Evolutionary conservation across 306 rosid species (phyloP), one percentile per base, ranked within the genome.

Genomic region (Quercus berberidifolia): DNA sequence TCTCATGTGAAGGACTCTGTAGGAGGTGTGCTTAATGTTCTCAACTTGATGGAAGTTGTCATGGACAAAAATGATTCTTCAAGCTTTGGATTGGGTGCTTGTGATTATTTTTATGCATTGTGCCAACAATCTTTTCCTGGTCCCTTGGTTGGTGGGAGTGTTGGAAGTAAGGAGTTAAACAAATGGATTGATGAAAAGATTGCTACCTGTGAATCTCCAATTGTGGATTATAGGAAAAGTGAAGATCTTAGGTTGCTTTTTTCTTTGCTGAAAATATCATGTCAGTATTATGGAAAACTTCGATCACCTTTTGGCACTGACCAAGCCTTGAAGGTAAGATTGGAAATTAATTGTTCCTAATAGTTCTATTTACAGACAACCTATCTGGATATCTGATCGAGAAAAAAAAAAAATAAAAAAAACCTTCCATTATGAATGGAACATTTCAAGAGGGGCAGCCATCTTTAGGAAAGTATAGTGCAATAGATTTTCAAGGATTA

Each of bases 301-400:
- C 94, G 97, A n/a, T 94, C 97, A 73, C 97, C 98, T 70, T 94
- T 94, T 86, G 97, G 97, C 62, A 87, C 94, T 0, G 97, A 94
- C 78, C 69, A 85, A 69, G 74, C 75, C 73, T 87, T 84, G 67
- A 88, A 82, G 87, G 98, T 92, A 91, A 86, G 84, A 67, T 33
- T 64, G 71, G 19, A 58, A 75, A 74, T 67, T 23, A 76, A 33
- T 49, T 80, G 77, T 80, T 30, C 76, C 55, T 77, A n/a, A 54
- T 58, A 19, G 14, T 54, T 46, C 46, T 38, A 20, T 75, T 8
- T 67, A 19, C 13, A 14, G n/a, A 19, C 68, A 52, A 38, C 49
- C 26, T 67, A 49, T n/a, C 72, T 67, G 8, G 49, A 67, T 30
- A 9, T 30, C 46, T 14, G 21, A 19, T 67, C 14, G 8, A 2